Conservation (phyloP, 495 filamentous ascomycete species). For the Neurospora sp. region DNA sequence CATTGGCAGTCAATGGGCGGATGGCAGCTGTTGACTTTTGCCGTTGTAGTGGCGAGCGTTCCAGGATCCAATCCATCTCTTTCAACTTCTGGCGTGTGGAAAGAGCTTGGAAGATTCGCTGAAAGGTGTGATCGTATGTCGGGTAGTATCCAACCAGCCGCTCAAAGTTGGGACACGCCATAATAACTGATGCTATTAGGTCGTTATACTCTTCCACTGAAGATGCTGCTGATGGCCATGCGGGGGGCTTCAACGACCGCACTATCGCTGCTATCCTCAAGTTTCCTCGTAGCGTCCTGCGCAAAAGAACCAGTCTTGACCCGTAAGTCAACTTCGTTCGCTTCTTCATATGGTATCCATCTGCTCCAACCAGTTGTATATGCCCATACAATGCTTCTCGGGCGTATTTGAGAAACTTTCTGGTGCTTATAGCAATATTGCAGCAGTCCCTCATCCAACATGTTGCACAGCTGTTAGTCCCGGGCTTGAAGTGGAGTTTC, state of each 20-base stretch:
- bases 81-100: slow-evolving; percentile 63
- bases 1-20: neutral
- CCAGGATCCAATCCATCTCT: slow-evolving; percentile 72
- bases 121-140: slow-evolving; percentile 60
- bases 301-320: slow-evolving; percentile 60
- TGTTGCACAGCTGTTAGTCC: slow-evolving; percentile 50
- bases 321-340: slow-evolving; percentile 58
- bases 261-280: slow-evolving; percentile 63
- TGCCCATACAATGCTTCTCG: slow-evolving; percentile 57
- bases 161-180: slow-evolving; percentile 79
- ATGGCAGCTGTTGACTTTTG: slow-evolving; percentile 1
- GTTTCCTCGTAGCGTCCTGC: slow-evolving; percentile 64
- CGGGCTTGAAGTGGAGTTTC: slow-evolving; percentile 32
- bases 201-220: slow-evolving; percentile 55
- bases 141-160: slow-evolving; percentile 60
- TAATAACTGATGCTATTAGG: slow-evolving; percentile 67
- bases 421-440: slow-evolving; percentile 54
- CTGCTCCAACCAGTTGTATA: slow-evolving; percentile 58
- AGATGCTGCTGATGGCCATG: slow-evolving; percentile 41
- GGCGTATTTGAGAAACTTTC: slow-evolving; percentile 58
- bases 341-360: slow-evolving; percentile 55
- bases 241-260: slow-evolving; percentile 61
- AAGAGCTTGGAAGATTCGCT: slow-evolving; percentile 66
- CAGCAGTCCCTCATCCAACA: slow-evolving; percentile 72
- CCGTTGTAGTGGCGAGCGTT: slow-evolving; percentile 27